These are phyloP conservation scores for Fragaria ananassa DNA, from an alignment of 306 rosid genomes.

Conservation along the genomic window DNA sequence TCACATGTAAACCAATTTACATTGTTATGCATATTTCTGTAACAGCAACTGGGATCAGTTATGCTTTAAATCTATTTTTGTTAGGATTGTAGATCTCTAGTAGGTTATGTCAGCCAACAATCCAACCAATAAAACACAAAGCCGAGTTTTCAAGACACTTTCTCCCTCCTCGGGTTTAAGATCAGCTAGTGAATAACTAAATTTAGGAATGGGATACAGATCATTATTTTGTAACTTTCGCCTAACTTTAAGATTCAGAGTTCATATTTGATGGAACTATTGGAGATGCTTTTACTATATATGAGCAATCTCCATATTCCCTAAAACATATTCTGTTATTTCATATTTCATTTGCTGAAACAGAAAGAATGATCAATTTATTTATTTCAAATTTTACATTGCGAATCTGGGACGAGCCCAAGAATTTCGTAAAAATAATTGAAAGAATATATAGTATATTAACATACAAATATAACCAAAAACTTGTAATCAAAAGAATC, in stretches of 20 bases:
- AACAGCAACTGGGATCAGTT: background rate
- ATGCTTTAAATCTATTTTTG: background rate
- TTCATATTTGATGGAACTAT: background rate
- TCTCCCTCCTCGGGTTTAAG: background rate
- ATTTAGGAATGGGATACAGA: background rate
- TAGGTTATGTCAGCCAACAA: background rate
- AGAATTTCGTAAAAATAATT: conserved; percentile 7
- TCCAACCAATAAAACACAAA: background rate
- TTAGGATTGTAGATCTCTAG: background rate
- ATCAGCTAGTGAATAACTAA: background rate
- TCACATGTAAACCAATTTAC: background rate
- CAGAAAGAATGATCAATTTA: background rate
- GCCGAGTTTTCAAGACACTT: background rate
- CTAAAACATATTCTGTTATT: background rate
- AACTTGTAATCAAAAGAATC: background rate
- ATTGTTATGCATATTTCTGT: background rate
- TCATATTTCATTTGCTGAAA: background rate
- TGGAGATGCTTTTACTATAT: background rate
- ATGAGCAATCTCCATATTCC: background rate
- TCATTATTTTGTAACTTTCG: background rate
- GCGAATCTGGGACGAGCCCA: background rate
- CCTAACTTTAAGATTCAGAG: background rate
- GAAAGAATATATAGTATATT: conserved; percentile 27
- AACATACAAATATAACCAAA: background rate
- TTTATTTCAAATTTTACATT: background rate